Evolutionary conservation across 805 yeast species (phyloP).

Genomic region (Tetrapisispora pingtungensis): DNA sequence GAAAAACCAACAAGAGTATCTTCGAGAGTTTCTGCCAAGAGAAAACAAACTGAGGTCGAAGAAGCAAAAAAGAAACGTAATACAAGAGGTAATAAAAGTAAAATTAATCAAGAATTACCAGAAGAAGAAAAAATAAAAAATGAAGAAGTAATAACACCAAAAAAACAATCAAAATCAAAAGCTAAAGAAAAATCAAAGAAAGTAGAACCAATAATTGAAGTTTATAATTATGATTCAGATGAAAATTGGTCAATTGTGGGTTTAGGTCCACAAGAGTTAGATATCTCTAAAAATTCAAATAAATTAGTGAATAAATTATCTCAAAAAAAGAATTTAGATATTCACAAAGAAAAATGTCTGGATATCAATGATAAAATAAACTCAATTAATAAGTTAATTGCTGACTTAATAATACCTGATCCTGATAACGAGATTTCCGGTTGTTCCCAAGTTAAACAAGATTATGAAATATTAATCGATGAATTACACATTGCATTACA

Average conservation of each 20-base stretch:
- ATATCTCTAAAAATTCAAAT: slow-evolving; percentile 11
- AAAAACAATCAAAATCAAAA: slow-evolving; percentile 8
- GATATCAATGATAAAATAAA: slow-evolving; percentile 20
- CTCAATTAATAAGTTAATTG: slow-evolving; percentile 17
- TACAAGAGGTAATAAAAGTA: slow-evolving; percentile 3
- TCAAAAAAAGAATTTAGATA: slow-evolving; percentile 21
- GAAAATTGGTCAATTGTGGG: slow-evolving; percentile 28
- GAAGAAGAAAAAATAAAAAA: slow-evolving; percentile 18
- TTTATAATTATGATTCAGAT: slow-evolving; percentile 25
- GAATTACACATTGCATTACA: slow-evolving; percentile 20
- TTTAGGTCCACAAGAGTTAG: slow-evolving; percentile 26
- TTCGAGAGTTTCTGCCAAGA: slow-evolving; percentile 21
- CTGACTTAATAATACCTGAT: slow-evolving; percentile 8
- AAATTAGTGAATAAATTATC: slow-evolving; percentile 21
- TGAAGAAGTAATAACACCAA: slow-evolving; percentile 5
- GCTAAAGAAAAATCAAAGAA: slow-evolving; percentile 4
- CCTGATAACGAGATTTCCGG: background rate
- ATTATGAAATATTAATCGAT: slow-evolving; percentile 19
- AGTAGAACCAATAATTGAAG: slow-evolving; percentile 6
- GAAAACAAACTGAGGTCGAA: slow-evolving; percentile 24
- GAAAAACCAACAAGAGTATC: slow-evolving; percentile 9
- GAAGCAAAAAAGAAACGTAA: slow-evolving; percentile 9
- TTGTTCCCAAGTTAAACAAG: slow-evolving; percentile 9
- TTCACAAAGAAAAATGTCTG: slow-evolving; percentile 20
- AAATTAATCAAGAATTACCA: slow-evolving; percentile 9